phyloP scores from a whole-genome alignment of 192 early-diverging fungal genomes.

The Linnemannia exigua region DNA sequence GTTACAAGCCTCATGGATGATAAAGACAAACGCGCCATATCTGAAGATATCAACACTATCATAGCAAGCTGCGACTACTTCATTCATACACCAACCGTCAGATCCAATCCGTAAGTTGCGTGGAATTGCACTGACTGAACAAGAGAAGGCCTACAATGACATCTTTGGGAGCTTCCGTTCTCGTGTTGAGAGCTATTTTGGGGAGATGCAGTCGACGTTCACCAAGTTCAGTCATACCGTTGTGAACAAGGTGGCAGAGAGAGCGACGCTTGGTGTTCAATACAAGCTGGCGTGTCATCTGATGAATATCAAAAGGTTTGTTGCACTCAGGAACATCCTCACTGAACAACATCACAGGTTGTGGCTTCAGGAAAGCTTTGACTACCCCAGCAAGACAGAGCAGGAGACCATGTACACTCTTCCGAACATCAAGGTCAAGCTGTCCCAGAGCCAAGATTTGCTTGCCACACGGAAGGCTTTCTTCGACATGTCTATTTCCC shows the following conservation, averaged over 20 bases:
- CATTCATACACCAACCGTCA: too few species aligned
- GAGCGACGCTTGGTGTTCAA: constrained; percentile 14
- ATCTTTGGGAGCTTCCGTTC: constrained; percentile 44
- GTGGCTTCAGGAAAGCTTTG: constrained; percentile 33
- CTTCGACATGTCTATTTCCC: too few species aligned
- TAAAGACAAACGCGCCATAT: too few species aligned
- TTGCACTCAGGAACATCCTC: constrained; percentile 21
- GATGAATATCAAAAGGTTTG: constrained; percentile 31
- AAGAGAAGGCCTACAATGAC: constrained; percentile 24
- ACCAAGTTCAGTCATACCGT: constrained; percentile 29
- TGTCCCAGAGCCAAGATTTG: too few species aligned
- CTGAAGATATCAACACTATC: too few species aligned
- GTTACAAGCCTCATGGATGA: too few species aligned
- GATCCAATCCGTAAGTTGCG: constrained; percentile 28
- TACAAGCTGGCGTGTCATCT: constrained; percentile 31
- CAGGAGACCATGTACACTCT: too few species aligned
- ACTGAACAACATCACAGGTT: constrained; percentile 18
- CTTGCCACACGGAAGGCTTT: too few species aligned
- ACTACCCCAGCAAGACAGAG: too few species aligned
- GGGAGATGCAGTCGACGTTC: constrained; percentile 28
- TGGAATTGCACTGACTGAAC: constrained; percentile 14
- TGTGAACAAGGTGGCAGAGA: constrained; percentile 16
- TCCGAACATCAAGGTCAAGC: too few species aligned
- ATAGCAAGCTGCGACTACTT: too few species aligned
- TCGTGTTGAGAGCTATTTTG: constrained; percentile 33